Percentiles rank a stretch among this genome's conserved stretches.
phyloP scores from a whole-genome alignment of 192 early-diverging fungal genomes.

The Backusella sp. region DNA sequence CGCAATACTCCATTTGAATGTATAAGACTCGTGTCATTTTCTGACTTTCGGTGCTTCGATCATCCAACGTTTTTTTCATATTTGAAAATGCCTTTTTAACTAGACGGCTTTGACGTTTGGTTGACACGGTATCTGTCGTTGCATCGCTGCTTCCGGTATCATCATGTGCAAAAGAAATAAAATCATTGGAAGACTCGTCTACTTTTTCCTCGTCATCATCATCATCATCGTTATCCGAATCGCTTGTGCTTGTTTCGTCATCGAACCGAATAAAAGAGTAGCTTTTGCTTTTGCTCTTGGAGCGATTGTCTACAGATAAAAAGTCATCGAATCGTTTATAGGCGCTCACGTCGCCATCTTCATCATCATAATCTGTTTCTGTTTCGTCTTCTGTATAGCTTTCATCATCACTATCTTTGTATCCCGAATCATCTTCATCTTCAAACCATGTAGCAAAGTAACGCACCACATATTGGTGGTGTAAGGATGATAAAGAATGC shows the following conservation, averaged over 20 bases:
- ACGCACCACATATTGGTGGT: constrained; percentile 87
- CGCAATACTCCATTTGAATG: constrained; percentile 99
- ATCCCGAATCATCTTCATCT: constrained; percentile 38
- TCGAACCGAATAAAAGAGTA: constrained; percentile 40
- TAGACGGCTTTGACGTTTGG: neutral
- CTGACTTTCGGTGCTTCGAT: constrained; percentile 12
- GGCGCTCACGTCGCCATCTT: constrained; percentile 27
- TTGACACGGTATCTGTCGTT: neutral
- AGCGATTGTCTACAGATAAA: constrained; percentile 34
- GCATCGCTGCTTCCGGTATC: constrained; percentile 13
- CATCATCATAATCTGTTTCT: constrained; percentile 29
- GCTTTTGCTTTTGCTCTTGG: constrained; percentile 27
- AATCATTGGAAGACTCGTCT: constrained; percentile 7
- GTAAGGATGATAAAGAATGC: constrained; percentile 83
- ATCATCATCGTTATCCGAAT: constrained; percentile 33
- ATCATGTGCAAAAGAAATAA: constrained; percentile 22
- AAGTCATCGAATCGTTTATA: constrained; percentile 43
- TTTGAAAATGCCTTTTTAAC: constrained; percentile 3
- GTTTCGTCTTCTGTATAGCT: constrained; percentile 32
- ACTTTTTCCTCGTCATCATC: constrained; percentile 22
- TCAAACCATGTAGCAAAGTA: constrained; percentile 94
- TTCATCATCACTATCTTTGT: constrained; percentile 38
- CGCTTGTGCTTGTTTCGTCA: constrained; percentile 38
- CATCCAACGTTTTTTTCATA: constrained; percentile 9
- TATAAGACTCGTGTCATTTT: constrained; percentile 63